Conservation (phyloP, 208 protist genomes). For the Trichomonas vaginalis region DNA sequence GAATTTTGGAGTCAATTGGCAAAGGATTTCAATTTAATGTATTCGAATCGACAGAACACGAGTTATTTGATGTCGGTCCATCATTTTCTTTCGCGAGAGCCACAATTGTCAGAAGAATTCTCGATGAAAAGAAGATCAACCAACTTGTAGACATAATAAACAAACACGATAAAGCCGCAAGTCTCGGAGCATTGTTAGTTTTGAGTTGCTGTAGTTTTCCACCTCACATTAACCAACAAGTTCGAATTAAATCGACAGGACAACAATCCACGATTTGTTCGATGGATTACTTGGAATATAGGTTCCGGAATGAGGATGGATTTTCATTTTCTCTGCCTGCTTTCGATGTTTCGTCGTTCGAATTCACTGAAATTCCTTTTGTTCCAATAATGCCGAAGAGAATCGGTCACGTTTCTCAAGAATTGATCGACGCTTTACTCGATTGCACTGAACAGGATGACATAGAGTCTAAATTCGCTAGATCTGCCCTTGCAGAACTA, state of each 20-base stretch:
- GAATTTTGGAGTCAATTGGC: background rate
- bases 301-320: background rate
- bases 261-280: background rate
- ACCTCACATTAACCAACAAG: background rate
- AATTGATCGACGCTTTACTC: background rate
- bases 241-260: background rate
- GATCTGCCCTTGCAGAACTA: background rate
- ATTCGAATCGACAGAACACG: too few species aligned
- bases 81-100: background rate
- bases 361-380: background rate
- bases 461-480: background rate
- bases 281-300: background rate
- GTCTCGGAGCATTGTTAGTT: background rate
- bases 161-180: background rate
- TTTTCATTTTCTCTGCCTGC: background rate
- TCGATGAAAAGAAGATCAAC: background rate
- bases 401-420: background rate
- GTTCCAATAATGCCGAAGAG: background rate
- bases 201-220: background rate
- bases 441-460: background rate
- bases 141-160: background rate
- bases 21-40: background rate
- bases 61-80: background rate
- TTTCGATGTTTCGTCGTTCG: background rate
- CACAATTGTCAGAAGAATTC: background rate